Conservation (phyloP, 805 yeast genomes). For the Saturnispora zaruensis region DNA sequence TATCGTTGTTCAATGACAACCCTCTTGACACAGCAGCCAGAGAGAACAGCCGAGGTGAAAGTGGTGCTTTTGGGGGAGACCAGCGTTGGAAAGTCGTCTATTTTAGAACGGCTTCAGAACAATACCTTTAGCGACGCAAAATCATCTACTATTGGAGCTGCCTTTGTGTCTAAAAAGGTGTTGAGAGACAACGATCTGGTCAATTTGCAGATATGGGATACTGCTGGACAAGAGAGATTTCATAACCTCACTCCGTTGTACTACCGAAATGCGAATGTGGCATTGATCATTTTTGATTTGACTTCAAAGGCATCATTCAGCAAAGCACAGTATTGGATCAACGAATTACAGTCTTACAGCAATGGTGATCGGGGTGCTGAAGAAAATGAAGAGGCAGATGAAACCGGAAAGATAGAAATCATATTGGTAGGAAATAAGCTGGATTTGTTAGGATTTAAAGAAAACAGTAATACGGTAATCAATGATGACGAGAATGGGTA, state of each 20-base stretch:
- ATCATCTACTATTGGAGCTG: conserved; percentile 98
- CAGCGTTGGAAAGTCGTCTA: conserved; percentile 60
- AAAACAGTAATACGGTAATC: conserved; percentile 2
- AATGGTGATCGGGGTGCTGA: conserved; percentile 8
- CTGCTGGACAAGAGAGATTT: conserved; percentile 92
- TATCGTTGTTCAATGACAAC: neutral
- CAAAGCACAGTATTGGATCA: conserved; percentile 85
- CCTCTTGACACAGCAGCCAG: conserved; percentile 16
- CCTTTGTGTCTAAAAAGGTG: conserved; percentile 79
- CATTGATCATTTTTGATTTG: conserved; percentile 82
- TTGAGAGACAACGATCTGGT: conserved; percentile 26
- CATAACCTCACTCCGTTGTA: conserved; percentile 79
- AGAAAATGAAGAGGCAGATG: conserved; percentile 15
- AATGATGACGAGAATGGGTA: conserved; percentile 1
- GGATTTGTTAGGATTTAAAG: conserved; percentile 41
- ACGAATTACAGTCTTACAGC: conserved; percentile 44
- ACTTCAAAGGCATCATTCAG: conserved; percentile 45
- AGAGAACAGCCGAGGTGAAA: conserved; percentile 27
- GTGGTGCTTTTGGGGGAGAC: conserved; percentile 40
- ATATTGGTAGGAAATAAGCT: conserved; percentile 74
- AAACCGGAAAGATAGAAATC: conserved; percentile 24
- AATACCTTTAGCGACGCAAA: conserved; percentile 68
- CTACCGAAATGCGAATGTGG: conserved; percentile 72
- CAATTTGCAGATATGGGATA: conserved; percentile 78
- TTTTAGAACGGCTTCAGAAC: conserved; percentile 70